Base-by-base conservation (phyloP, 164 flowering plant genomes). In the Kalanchoe fedtschenkoi region DNA sequence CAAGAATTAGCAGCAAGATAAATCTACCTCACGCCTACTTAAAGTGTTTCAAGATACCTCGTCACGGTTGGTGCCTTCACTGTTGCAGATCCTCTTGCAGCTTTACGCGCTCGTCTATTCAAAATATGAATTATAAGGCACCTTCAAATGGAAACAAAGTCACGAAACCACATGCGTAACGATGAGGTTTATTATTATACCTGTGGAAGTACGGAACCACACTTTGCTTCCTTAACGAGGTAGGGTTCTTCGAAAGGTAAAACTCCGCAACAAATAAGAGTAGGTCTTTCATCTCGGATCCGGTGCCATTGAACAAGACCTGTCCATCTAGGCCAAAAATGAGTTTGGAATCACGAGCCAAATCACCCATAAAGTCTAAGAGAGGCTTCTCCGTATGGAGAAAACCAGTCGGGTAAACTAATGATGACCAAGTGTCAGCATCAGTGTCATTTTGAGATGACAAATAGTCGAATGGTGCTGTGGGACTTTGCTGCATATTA, bases 171-270 rank as follows among this genome's bases (percentile, higher is more conserved):
- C 8, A 65, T 61, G 11, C 69, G 34, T 79, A 24, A 3, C 5
- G 28, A 51, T 13, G 9, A 51, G 16, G 56, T 51, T 24, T 51
- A 11, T 11, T 28, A 2, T 5, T 51, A 3, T 51, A 92, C 98
- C 93, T 65, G 29, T 60, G 66, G 64, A 81, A 84, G 34, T 81
- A 74, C 5, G 98, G 98, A 28, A 92, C 86, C 61, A 78, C 1
- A 16, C 81, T 55, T 62, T 64, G 82, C 63, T 69, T 80, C 62
- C 70, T 68, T 64, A 66, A 65, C 22, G 59, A 68, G 19, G 62
- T 63, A 61, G 82, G 63, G 67, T 72, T 72, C 64, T 69, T 82
- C 54, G 82, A 65, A 29, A 72, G 61, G 70, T 78, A 74, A 67
- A 82, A 77, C 74, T 84, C 91, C 1, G 83, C 75, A 60, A 84